A percentile compares a stretch with the other conserved stretches of the same genome.
Conservation (phyloP, 2,329 filamentous ascomycete species). For the Mariannaea sp. region DNA sequence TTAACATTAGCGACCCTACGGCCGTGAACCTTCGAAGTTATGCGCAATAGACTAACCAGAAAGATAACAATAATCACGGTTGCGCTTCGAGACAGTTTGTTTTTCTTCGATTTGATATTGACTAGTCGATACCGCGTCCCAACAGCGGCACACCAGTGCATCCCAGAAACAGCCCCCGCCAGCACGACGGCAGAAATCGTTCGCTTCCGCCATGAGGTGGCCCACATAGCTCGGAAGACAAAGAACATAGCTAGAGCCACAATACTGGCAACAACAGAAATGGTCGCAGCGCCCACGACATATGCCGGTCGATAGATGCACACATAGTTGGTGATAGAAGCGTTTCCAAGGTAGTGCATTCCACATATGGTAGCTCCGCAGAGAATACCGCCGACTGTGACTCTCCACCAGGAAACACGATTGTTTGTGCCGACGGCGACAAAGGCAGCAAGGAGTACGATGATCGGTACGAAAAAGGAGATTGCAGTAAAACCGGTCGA, state of each 20-base stretch:
- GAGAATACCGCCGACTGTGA: constrained; percentile 67
- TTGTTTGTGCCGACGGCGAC: constrained; percentile 67
- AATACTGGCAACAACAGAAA: constrained; percentile 74
- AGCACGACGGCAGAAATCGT: constrained; percentile 68
- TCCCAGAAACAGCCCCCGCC: constrained; percentile 76
- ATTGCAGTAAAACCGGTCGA: constrained; percentile 71
- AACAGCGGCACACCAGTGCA: constrained; percentile 82
- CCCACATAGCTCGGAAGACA: constrained; percentile 75
- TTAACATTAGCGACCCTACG: too few species aligned
- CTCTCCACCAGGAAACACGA: constrained; percentile 60
- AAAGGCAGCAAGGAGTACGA: constrained; percentile 75
- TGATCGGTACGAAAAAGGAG: constrained; percentile 79
- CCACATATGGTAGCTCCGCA: constrained; percentile 77
- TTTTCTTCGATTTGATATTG: constrained; percentile 42
- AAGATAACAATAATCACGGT: constrained; percentile 76
- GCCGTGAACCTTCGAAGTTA: constrained; percentile 9
- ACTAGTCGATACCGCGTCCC: constrained; percentile 71
- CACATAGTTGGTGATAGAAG: constrained; percentile 77
- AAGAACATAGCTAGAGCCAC: constrained; percentile 78
- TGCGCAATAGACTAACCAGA: constrained; percentile 57
- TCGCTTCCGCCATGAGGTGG: constrained; percentile 77
- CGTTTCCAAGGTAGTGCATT: constrained; percentile 89
- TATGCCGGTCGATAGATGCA: constrained; percentile 64
- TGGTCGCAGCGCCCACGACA: constrained; percentile 70
- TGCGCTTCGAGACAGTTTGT: constrained; percentile 60